A percentile compares a stretch with the other conserved stretches of the same genome.
phyloP scores from a whole-genome alignment of 2,329 filamentous ascomycete genomes.

The Aspergillus ochraceoroseus region DNA sequence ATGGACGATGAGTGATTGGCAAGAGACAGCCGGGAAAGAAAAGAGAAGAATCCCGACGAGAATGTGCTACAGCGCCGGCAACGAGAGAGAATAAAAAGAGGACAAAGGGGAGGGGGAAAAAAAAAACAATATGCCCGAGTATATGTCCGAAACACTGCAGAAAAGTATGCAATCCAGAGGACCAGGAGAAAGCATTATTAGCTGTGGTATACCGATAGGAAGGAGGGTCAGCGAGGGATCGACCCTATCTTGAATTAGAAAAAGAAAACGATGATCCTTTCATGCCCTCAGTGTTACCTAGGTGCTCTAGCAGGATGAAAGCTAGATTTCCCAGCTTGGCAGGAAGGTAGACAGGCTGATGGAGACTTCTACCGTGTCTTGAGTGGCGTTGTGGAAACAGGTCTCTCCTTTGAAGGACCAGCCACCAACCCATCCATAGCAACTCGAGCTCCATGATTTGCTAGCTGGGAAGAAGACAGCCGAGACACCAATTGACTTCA shows the following conservation, averaged over 20 bases:
- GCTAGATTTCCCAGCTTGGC: conserved; percentile 11
- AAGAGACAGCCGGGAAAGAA: conserved; percentile 7
- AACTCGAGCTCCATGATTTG: conserved; percentile 16
- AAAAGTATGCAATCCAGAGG: conserved; percentile 12
- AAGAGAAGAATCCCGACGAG: conserved; percentile 7
- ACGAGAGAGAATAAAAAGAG: conserved; percentile 15
- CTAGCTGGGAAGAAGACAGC: conserved; percentile 10
- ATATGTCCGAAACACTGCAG: conserved; percentile 23
- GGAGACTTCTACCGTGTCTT: conserved; percentile 12
- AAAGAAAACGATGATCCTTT: conserved; percentile 19
- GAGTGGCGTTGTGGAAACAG: conserved; percentile 12
- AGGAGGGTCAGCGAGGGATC: conserved; percentile 19
- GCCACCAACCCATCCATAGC: conserved; percentile 16
- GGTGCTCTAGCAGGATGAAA: conserved; percentile 5
- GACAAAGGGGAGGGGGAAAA: conserved; percentile 6
- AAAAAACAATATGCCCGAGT: conserved; percentile 17
- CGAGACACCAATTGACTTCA: conserved; percentile 10
- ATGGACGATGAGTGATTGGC: conserved; percentile 3
- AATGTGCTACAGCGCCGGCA: conserved; percentile 15
- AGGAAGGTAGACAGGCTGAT: conserved; percentile 9
- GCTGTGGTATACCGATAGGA: conserved; percentile 18
- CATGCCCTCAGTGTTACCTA: conserved; percentile 4
- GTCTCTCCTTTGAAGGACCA: conserved; percentile 15
- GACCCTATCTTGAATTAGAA: conserved; percentile 17
- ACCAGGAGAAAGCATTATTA: conserved; percentile 17